Evolutionary conservation across 2,329 filamentous ascomycete genomes (phyloP), one percentile per base, ranked within the genome.

Genomic region (Teratosphaeria destructans): DNA sequence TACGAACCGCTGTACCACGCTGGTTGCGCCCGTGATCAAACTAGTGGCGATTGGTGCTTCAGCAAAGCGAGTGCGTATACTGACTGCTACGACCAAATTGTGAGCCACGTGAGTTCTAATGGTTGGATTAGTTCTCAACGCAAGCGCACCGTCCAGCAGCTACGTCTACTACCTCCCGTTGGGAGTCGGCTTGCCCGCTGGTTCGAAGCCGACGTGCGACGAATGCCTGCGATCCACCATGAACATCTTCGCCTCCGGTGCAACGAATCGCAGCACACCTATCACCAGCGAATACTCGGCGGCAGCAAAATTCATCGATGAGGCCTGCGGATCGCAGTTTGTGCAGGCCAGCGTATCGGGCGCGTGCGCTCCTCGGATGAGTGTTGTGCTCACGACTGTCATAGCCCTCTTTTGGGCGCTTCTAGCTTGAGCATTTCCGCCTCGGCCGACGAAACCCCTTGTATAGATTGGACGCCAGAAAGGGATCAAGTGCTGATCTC

Each of bases 81-180:
- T 32, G 29, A 32, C 29, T 7, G 4, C 29, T 32, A 32, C 29
- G 2, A 32, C 29, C 7, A 32, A 32, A 3, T 4, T 32, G 29
- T 32, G 29, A 5, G 29, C 1, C 29, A 32, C 29, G 5, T 32
- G 29, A 32, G 5, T 32, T 32, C 29, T 32, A 7, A 32, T 32
- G 4, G 29, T 32, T 7, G 29, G 7, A 5, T 32, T 32, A 32
- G 29, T 92, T 61, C 90, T 88, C 55, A 95, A 96, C 74, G 72
- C 77, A 5, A 82, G 83, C 26, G 86, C 83, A 8, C 79, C 88
- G 0, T 83, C 85, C 35, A 87, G 94, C 71, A 82, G 84, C 37
- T 93, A 92, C 69, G 81, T 94, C 39, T 99, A 96, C 76, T 93
- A 88, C 68, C 78, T 97, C 3, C 89, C 92, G 0, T 81, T 95